These are phyloP conservation scores for Liquidambar formosana DNA, from an alignment of 164 flowering plant species.

Conservation along the genomic window DNA sequence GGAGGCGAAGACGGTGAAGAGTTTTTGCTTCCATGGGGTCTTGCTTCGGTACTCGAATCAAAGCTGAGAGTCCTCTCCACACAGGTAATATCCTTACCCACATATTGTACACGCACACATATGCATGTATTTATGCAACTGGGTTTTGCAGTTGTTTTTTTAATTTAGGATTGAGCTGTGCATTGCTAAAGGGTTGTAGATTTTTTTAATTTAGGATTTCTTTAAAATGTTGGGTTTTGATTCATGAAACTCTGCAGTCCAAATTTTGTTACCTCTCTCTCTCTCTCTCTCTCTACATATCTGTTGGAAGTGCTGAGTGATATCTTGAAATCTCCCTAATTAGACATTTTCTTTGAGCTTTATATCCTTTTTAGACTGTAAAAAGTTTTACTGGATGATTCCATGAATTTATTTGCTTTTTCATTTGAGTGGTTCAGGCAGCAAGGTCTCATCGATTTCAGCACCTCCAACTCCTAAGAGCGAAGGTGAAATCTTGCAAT, in stretches of 20 bases:
- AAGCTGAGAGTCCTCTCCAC: conserved; percentile 51
- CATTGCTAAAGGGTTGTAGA: too few species aligned
- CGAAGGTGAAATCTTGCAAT: conserved; percentile 69
- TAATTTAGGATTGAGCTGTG: conserved; percentile 34
- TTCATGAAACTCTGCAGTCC: too few species aligned
- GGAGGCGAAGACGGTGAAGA: neutral
- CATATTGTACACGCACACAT: neutral
- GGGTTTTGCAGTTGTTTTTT: neutral
- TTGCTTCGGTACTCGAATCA: conserved; percentile 49
- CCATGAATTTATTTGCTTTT: too few species aligned
- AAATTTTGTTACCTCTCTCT: too few species aligned
- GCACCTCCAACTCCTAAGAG: conserved; percentile 51
- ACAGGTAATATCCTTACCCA: conserved; percentile 33
- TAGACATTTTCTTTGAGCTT: too few species aligned
- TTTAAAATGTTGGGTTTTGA: too few species aligned
- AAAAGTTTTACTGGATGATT: too few species aligned
- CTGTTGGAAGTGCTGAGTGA: too few species aligned
- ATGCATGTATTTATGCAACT: neutral
- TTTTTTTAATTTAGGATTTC: neutral
- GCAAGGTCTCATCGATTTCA: conserved; percentile 28
- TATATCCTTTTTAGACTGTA: too few species aligned
- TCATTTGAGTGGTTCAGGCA: conserved; percentile 33
- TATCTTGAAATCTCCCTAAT: too few species aligned
- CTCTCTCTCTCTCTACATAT: too few species aligned
- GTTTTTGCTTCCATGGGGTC: conserved; percentile 41